Percentiles rank a stretch among this genome's conserved stretches.
These are phyloP conservation scores for Poa pratensis DNA, from an alignment of 176 grass and related monocot genomes.

Conservation along the genomic window DNA sequence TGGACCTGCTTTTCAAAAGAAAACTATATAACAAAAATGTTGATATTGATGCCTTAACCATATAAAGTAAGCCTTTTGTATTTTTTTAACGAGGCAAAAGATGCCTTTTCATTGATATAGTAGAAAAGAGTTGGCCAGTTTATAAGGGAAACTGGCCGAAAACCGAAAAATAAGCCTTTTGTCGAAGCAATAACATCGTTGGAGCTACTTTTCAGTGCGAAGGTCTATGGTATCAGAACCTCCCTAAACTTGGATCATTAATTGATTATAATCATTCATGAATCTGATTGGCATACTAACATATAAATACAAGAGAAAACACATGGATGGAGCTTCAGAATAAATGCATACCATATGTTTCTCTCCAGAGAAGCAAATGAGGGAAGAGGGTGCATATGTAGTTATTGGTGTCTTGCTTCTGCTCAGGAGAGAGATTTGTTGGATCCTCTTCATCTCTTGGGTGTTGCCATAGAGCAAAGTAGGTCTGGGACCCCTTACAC, in stretches of 20 bases:
- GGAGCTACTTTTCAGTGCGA: neutral
- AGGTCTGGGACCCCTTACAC: conserved; percentile 13
- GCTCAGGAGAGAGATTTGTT: neutral
- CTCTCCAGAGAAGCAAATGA: conserved; percentile 13
- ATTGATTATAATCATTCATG: neutral
- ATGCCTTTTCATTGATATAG: too few species aligned
- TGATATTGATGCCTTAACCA: neutral
- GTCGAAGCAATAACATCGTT: neutral
- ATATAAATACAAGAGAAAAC: neutral
- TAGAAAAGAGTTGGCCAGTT: too few species aligned
- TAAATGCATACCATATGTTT: conserved; percentile 23
- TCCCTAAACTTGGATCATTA: neutral
- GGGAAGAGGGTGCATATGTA: conserved; percentile 22
- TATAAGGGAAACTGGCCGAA: too few species aligned
- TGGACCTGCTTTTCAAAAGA: neutral
- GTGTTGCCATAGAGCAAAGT: conserved; percentile 30
- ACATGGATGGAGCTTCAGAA: neutral
- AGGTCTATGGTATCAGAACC: neutral
- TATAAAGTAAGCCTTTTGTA: neutral
- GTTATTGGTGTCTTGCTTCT: conserved; percentile 31
- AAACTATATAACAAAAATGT: neutral
- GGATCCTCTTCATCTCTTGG: conserved; percentile 22
- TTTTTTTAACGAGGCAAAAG: too few species aligned
- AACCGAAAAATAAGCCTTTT: neutral
- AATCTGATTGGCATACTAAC: neutral